These are phyloP conservation scores for Pontederia paniculata DNA, from an alignment of 176 grass and related monocot species.

Conservation along the genomic window DNA sequence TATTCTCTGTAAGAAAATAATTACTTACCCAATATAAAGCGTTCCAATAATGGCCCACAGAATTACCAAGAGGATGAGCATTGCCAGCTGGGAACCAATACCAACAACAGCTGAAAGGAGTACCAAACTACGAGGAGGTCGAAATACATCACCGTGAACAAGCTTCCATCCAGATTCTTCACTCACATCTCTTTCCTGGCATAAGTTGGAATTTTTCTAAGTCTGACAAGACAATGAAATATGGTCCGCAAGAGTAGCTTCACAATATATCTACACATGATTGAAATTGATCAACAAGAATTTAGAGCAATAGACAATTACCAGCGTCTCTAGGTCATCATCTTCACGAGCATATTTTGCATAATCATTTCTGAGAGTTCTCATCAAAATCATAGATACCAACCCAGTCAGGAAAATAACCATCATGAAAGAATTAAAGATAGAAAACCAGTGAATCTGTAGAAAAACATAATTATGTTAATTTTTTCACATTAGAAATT, in stretches of 20 bases:
- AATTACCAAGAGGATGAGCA: not conserved
- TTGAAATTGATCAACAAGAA: too few species aligned
- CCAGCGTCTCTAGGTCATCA: not conserved
- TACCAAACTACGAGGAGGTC: not conserved
- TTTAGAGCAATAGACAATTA: not conserved
- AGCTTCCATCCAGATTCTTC: slow-evolving; percentile 8
- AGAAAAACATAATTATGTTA: not conserved
- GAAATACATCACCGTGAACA: slow-evolving; percentile 3
- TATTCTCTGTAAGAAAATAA: too few species aligned
- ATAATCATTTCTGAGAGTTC: slow-evolving; percentile 9
- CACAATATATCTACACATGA: too few species aligned
- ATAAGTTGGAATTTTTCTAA: not conserved
- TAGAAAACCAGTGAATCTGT: slow-evolving; percentile 2
- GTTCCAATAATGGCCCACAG: not conserved
- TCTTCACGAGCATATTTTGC: slow-evolving; percentile 9
- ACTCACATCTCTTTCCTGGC: slow-evolving; percentile 3
- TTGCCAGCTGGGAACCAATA: slow-evolving; percentile 6
- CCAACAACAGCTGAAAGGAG: not conserved
- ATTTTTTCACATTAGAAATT: too few species aligned
- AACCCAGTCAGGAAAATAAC: slow-evolving; percentile 2
- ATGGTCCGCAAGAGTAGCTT: not conserved
- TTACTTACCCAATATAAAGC: not conserved
- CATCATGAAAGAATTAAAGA: slow-evolving; percentile 3
- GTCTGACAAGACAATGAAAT: not conserved
- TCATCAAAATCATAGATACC: slow-evolving; percentile 3